Evolutionary conservation across 2,329 filamentous ascomycete species (phyloP), one percentile per base, ranked within the genome.

Genomic region (Penicillium sp.): DNA sequence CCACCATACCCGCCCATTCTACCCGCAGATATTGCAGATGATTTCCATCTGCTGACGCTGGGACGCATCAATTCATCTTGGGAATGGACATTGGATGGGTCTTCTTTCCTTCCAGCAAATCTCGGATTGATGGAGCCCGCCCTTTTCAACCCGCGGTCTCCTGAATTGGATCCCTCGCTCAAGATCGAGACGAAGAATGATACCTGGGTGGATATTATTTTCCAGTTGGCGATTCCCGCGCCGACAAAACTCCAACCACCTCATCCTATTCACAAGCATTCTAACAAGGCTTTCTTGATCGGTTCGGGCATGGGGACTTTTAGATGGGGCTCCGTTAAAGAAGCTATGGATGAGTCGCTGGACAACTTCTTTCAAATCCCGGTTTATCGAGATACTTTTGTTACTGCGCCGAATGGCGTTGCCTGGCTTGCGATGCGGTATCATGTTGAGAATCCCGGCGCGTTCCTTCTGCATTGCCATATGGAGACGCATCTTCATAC

Each of bases 181-280:
- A 79, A 78, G 27, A 74, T 81, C 50, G 69, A 71, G 9, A 82
- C 79, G 5, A 56, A 58, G 22, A 73, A 77, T 51, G 62, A 69
- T 56, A 74, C 76, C 1, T 84, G 81, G 81, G 72, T 84, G 4
- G 82, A 85, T 59, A 64, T 83, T 14, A 45, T 58, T 4, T 51
- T 58, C 20, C 53, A 53, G 27, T 35, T 55, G 10, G 72, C 82
- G 53, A 38, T 38, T 38, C 63, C 73, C 22, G 67, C 74, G 1
- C 62, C 67, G 25, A 57, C 53, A 0, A 65, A 66, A 5, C 71
- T 76, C 4, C 79, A 82, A 61, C 81, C 78, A 3, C 71, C 78
- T 1, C 84, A 87, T 53, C 80, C 82, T 0, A 80, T 86, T 50
- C 84, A 87, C 73, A 85, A 85, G 72, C 84, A 87, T 68, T 78